These are phyloP conservation scores for Chrysanthemum seticuspe DNA, from an alignment of 129 eudicot genomes.

Conservation along the genomic window DNA sequence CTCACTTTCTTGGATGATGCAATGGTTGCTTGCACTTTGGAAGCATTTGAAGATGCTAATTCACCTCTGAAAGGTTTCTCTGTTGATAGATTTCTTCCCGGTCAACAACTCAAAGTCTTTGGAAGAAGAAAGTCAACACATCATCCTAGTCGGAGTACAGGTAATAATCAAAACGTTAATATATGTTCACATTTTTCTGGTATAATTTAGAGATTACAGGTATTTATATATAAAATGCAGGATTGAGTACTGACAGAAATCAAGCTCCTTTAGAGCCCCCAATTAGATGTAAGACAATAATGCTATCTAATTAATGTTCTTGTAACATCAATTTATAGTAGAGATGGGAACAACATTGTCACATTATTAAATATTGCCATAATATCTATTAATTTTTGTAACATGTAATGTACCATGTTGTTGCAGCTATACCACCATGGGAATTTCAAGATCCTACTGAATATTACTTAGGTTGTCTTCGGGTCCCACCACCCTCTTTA, in stretches of 20 bases:
- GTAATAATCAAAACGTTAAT: not conserved
- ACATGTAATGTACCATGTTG: not conserved
- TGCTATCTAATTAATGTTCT: constrained; percentile 14
- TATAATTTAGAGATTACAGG: not conserved
- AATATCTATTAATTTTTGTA: not conserved
- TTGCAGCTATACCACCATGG: constrained; percentile 51
- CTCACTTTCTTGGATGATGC: constrained; percentile 72
- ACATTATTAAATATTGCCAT: not conserved
- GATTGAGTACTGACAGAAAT: constrained; percentile 44
- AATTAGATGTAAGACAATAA: constrained; percentile 55
- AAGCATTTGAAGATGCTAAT: constrained; percentile 63
- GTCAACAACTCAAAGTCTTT: constrained; percentile 78
- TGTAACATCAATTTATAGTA: not conserved
- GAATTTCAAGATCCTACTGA: constrained; percentile 80
- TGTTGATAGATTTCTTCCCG: constrained; percentile 72
- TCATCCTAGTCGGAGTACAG: constrained; percentile 25
- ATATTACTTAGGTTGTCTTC: constrained; percentile 62
- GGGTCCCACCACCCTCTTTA: constrained; percentile 56
- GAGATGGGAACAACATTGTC: constrained; percentile 22
- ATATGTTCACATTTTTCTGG: not conserved
- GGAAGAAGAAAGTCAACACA: constrained; percentile 64
- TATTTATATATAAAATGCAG: constrained; percentile 19
- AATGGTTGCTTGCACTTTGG: constrained; percentile 76
- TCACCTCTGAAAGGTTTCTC: constrained; percentile 65
- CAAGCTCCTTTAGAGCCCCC: constrained; percentile 50